Base-by-base conservation (phyloP, 2,329 filamentous ascomycete species). In the Xylariomycetidae sp. region DNA sequence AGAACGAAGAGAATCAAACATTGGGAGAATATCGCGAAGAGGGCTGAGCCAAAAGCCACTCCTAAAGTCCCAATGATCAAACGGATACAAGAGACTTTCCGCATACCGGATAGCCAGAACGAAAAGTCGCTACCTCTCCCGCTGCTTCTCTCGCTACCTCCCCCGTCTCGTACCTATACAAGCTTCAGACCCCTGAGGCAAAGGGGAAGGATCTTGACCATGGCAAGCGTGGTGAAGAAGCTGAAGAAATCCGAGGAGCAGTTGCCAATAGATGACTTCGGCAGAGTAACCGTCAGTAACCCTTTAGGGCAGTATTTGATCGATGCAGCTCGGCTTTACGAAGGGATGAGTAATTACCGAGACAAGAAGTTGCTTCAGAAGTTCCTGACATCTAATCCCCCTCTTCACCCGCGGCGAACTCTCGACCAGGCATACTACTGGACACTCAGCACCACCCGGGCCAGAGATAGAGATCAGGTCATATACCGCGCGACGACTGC, bases 351-450 rank as follows among this genome's bases (percentile, higher is more conserved):
- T n/a, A 36, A 36, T 16, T 41, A 38, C 17, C 23, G 31, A 4
- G 40, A 43, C 15, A 43, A 30, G 6, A 36, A 30, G 16, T 22
- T 43, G 13, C 25, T 40, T 9, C 25, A 36, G 20, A 38, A 33
- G 12, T 41, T 37, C 16, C 34, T 43, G 9, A 36, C 33, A 17
- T n/a, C 14, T n/a, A 27, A 46, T 36, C 37, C 44, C 6, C 51
- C 27, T 32, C 42, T 34, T 5, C 54, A 58, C 27, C 36, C 51
- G 9, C 44, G 56, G 8, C 40, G 54, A 4, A 57, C 56, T 1
- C 35, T 58, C 4, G 52, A 59, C 27, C 54, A 58, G 25, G 53
- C 44, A 12, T 56, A 54, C 29, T 53, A 50, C 23, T 44, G 47
- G 20, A 57, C 50, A 13, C 41, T 53, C 5, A 40, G 46, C 16